These are phyloP conservation scores for Phytophthora idaei DNA, from an alignment of 352 stramenopile genomes.

Conservation along the genomic window DNA sequence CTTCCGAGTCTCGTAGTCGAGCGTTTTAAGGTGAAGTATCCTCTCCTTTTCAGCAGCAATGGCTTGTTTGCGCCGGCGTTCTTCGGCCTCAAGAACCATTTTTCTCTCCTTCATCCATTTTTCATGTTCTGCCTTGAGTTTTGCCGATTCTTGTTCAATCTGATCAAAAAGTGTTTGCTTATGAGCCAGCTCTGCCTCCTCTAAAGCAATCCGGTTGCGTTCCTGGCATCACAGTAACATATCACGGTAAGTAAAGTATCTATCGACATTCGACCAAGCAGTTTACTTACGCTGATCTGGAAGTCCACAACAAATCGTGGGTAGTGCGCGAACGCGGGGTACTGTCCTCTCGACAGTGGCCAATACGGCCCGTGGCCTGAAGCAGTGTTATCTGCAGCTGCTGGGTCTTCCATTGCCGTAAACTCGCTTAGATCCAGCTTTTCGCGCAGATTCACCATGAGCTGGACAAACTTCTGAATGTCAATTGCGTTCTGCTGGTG, in stretches of 20 bases:
- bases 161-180: slow-evolving; percentile 71
- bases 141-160: slow-evolving; percentile 54
- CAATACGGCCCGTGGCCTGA: slow-evolving; percentile 34
- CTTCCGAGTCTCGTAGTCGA: slow-evolving; percentile 74
- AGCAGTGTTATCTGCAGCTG: slow-evolving; percentile 1
- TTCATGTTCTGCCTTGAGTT: slow-evolving; percentile 64
- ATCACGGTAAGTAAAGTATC: slow-evolving; percentile 1
- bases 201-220: slow-evolving; percentile 78
- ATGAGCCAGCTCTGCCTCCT: slow-evolving; percentile 67
- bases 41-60: slow-evolving; percentile 66
- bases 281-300: slow-evolving; percentile 73
- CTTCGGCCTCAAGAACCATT: slow-evolving; percentile 61
- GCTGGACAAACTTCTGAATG: slow-evolving; percentile 70
- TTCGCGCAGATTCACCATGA: slow-evolving; percentile 62
- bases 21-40: slow-evolving; percentile 70
- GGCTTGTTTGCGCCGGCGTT: slow-evolving; percentile 61
- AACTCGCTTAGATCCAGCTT: slow-evolving; percentile 47
- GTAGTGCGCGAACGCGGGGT: slow-evolving; percentile 82
- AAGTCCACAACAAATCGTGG: slow-evolving; percentile 85
- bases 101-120: slow-evolving; percentile 73
- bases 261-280: slow-evolving; percentile 8
- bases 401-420: slow-evolving; percentile 18
- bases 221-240: slow-evolving; percentile 49
- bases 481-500: slow-evolving; percentile 86
- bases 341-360: slow-evolving; percentile 73